Evolutionary conservation across 1,139 yeast genomes (phyloP).

Genomic region (Yamadazyma diddensiae): DNA sequence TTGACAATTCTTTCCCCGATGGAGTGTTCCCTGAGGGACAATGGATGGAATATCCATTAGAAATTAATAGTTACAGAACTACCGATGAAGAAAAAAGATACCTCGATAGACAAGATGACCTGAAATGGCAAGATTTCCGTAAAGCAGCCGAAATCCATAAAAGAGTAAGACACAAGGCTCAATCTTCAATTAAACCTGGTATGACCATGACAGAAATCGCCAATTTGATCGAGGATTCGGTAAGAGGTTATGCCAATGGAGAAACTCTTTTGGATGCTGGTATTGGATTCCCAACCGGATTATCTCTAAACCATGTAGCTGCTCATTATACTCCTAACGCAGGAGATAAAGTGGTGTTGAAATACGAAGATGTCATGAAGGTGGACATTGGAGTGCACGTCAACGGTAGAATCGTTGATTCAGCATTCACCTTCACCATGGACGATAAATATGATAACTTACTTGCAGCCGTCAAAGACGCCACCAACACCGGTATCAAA

Average conservation of each 20-base stretch:
- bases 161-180: slow-evolving; percentile 81
- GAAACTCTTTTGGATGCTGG: slow-evolving; percentile 74
- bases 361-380: slow-evolving; percentile 90
- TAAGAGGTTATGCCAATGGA: slow-evolving; percentile 67
- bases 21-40: slow-evolving; percentile 86
- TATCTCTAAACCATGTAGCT: slow-evolving; percentile 89
- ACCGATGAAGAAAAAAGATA: slow-evolving; percentile 87
- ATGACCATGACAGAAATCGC: slow-evolving; percentile 91
- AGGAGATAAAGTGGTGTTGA: slow-evolving; percentile 79
- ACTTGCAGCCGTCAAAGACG: slow-evolving; percentile 81
- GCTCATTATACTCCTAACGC: slow-evolving; percentile 98
- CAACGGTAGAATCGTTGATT: slow-evolving; percentile 92
- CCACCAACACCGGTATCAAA: slow-evolving; percentile 88
- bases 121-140: slow-evolving; percentile 82
- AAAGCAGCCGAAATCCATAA: slow-evolving; percentile 96
- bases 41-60: slow-evolving; percentile 72
- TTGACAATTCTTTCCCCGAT: slow-evolving; percentile 66
- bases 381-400: slow-evolving; percentile 97
- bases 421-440: slow-evolving; percentile 91
- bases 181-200: slow-evolving; percentile 77
- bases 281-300: slow-evolving; percentile 96
- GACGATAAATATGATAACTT: slow-evolving; percentile 79
- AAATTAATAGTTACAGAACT: slow-evolving; percentile 69
- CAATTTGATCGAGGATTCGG: slow-evolving; percentile 81
- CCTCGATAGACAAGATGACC: slow-evolving; percentile 63